Evolutionary conservation across 805 yeast genomes (phyloP).

Genomic region (Debaryomyces hansenii): DNA sequence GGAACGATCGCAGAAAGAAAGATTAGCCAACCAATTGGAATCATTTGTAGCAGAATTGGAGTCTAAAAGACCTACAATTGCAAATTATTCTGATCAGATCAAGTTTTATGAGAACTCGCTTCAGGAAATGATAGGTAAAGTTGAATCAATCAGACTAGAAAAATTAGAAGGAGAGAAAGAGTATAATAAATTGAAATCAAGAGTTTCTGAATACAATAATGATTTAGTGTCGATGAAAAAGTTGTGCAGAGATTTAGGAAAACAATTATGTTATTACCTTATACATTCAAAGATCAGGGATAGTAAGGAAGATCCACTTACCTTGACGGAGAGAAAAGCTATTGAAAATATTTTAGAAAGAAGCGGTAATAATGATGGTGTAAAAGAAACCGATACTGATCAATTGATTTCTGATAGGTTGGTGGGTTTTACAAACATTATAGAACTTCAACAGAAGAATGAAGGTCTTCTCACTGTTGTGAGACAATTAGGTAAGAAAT

Average conservation of each 20-base stretch:
- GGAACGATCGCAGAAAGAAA: constrained; percentile 70
- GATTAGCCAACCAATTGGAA: constrained; percentile 69
- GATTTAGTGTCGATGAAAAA: constrained; percentile 51
- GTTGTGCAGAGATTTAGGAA: constrained; percentile 71
- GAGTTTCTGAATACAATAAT: constrained; percentile 42
- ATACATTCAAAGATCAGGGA: constrained; percentile 62
- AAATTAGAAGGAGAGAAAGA: constrained; percentile 44
- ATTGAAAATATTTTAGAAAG: constrained; percentile 53
- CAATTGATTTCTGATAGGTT: constrained; percentile 69
- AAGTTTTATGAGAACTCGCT: constrained; percentile 55
- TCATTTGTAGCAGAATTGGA: constrained; percentile 75
- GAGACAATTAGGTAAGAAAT: constrained; percentile 67
- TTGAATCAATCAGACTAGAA: constrained; percentile 56
- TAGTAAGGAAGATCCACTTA: constrained; percentile 59
- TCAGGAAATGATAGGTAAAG: constrained; percentile 50
- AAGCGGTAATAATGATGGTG: constrained; percentile 27
- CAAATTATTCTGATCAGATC: constrained; percentile 58
- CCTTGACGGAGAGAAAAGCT: constrained; percentile 62
- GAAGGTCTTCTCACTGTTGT: constrained; percentile 67
- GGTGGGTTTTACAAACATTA: constrained; percentile 64
- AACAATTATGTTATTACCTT: constrained; percentile 76
- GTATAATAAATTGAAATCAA: constrained; percentile 30
- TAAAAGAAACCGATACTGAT: constrained; percentile 65
- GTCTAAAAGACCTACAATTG: constrained; percentile 71
- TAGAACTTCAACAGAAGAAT: constrained; percentile 73